phyloP scores from a whole-genome alignment of 495 filamentous ascomycete species.

The Podospora pseudocomata region DNA sequence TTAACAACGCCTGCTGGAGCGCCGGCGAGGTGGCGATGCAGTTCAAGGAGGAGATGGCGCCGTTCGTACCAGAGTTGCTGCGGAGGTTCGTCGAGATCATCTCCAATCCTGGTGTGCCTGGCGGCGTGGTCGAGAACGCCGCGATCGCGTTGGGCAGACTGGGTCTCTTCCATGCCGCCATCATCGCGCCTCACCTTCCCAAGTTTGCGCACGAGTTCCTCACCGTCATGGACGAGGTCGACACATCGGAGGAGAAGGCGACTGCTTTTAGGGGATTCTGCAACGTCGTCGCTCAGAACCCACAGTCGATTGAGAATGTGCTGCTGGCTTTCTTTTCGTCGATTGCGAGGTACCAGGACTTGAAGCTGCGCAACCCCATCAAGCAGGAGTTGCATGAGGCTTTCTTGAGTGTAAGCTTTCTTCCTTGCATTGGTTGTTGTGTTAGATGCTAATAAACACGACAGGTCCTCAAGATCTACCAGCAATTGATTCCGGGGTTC shows the following conservation, averaged over 20 bases:
- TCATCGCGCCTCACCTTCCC: conserved; percentile 75
- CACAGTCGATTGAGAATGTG: conserved; percentile 83
- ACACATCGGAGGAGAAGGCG: conserved; percentile 89
- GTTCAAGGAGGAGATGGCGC: conserved; percentile 64
- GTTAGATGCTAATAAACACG: neutral
- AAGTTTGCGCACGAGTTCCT: conserved; percentile 80
- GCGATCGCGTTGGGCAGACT: conserved; percentile 89
- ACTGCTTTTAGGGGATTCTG: conserved; percentile 90
- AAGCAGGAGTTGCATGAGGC: conserved; percentile 46
- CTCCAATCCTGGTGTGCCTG: conserved; percentile 76
- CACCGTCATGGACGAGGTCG: conserved; percentile 73
- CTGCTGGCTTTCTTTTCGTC: conserved; percentile 78
- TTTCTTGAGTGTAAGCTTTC: conserved; percentile 42
- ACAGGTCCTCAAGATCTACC: conserved; percentile 78
- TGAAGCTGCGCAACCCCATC: conserved; percentile 42
- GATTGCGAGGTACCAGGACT: conserved; percentile 71
- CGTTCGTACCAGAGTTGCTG: conserved; percentile 74
- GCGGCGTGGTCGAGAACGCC: conserved; percentile 89
- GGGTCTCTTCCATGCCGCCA: conserved; percentile 73
- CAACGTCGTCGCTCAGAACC: conserved; percentile 78
- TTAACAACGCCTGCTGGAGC: conserved; percentile 99
- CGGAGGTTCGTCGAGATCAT: conserved; percentile 73
- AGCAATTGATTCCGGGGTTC: conserved; percentile 80
- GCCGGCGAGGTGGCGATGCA: conserved; percentile 89
- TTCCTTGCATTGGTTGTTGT: neutral